Evolutionary conservation across 805 yeast species (phyloP), one percentile per base, ranked within the genome.

Genomic region (Candida stauntonica): DNA sequence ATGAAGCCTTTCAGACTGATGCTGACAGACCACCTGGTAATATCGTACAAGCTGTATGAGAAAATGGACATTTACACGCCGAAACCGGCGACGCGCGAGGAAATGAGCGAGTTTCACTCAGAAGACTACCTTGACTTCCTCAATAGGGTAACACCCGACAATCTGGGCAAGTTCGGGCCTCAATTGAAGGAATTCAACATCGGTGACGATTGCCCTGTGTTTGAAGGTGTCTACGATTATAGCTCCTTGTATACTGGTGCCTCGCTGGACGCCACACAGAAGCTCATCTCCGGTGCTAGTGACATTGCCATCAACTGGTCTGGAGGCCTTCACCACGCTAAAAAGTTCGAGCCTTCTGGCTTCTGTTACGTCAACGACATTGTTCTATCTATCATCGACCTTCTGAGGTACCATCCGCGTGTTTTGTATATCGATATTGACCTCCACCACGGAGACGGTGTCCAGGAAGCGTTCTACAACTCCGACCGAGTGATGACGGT

Each of bases 391-490:
- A 86, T 89, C 30, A 68, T 91, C 45, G 87, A 91, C 58, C 69
- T 91, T 29, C 67, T 91, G 44, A 68, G 96, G 37, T 87, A 86
- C 47, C 96, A 89, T 62, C 93, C 96, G 29, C 74, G 98, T 47
- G 96, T 91, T 7, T 69, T 91, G 58, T 91, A 91, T 60, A 85
- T 91, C 38, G 98, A 91, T 62, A 89, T 88, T 40, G 98, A 91
- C 61, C 75, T 91, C 12, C 98, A 91, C 61, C 98, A 91, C 57
- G 98, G 98, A 31, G 98, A 91, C 62, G 98, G 98, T 48, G 98
- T 91, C 15, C 96, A 91, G 61, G 98, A 91, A 62, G 97, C 97
- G 1, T 91, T 91, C 57, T 86, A 91, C 64, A 77, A 93, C 14
- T 86, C 96, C 2, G 98, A 89, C 61, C 68, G 98, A 44, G 98